Conservation (phyloP, 306 rosid genomes). For the Vigna hirtella region DNA sequence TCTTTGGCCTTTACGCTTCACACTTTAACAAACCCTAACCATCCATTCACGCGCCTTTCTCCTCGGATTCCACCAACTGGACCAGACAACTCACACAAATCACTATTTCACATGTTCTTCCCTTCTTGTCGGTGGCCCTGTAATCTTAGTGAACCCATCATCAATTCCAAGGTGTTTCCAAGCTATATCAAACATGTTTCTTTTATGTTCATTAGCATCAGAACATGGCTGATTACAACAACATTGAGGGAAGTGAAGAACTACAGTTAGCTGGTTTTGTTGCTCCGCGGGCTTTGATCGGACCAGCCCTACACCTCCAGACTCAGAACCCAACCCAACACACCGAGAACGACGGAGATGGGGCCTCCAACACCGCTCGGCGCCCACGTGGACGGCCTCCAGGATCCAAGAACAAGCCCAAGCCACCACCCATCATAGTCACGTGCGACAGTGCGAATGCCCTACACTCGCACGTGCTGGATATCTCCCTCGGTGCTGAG, state of each 20-base stretch:
- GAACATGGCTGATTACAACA: conserved; percentile 5
- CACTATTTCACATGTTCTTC: too few relatives aligned
- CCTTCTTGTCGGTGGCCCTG: too few relatives aligned
- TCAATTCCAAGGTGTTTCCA: too few relatives aligned
- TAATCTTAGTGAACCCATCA: too few relatives aligned
- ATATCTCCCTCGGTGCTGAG: conserved; percentile 57
- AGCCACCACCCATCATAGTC: conserved; percentile 47
- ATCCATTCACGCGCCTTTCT: too few relatives aligned
- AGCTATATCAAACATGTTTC: too few relatives aligned
- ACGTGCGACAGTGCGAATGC: conserved; percentile 56
- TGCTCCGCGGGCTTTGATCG: not conserved
- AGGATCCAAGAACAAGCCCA: conserved; percentile 45
- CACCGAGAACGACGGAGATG: not conserved
- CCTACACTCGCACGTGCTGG: conserved; percentile 59
- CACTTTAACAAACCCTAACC: too few relatives aligned
- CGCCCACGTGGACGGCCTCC: conserved; percentile 66
- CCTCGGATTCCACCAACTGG: too few relatives aligned
- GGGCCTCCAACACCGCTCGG: not conserved
- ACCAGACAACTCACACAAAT: too few relatives aligned
- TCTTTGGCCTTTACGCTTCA: too few relatives aligned
- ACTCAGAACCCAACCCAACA: not conserved
- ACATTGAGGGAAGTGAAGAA: not conserved
- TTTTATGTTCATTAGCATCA: too few relatives aligned
- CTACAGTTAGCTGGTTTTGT: not conserved
- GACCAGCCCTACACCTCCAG: conserved; percentile 20